Evolutionary conservation across 2,329 filamentous ascomycete species (phyloP).

Genomic region (Fusarium fujikuroi): DNA sequence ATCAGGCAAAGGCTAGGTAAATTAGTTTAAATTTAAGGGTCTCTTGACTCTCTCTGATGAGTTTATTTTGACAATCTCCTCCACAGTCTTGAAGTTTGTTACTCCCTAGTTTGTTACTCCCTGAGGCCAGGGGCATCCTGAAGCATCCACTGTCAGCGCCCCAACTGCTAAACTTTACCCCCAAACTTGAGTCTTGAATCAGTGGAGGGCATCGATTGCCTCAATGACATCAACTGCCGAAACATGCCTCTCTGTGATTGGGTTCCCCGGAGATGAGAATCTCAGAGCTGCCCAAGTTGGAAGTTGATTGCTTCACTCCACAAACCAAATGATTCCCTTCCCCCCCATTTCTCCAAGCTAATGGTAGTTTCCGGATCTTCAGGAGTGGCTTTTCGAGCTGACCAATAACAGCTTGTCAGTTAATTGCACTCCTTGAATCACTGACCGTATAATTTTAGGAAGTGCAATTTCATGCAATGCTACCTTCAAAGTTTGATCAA

Average conservation of each 20-base stretch:
- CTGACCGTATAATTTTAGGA: background rate
- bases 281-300: slow-evolving; percentile 3
- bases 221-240: slow-evolving; percentile 23
- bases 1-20: background rate
- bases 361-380: slow-evolving; percentile 42
- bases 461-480: slow-evolving; percentile 20
- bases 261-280: slow-evolving; percentile 24
- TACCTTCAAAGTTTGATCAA: background rate
- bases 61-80: background rate
- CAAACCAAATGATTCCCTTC: slow-evolving; percentile 23
- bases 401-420: slow-evolving; percentile 29
- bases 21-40: background rate
- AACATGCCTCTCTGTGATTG: slow-evolving; percentile 2
- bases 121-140: background rate
- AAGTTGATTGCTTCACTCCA: background rate
- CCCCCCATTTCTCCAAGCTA: slow-evolving; percentile 33
- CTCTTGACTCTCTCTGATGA: background rate
- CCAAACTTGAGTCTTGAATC: background rate
- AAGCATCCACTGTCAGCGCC: background rate
- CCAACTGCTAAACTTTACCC: background rate
- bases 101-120: background rate
- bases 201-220: background rate
- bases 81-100: background rate
- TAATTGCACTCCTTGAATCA: background rate
- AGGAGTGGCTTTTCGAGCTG: slow-evolving; percentile 35